Evolutionary conservation across 768 basidiomycete species (phyloP), one percentile per base, ranked within the genome.

Genomic region (Boletus coccyginus): DNA sequence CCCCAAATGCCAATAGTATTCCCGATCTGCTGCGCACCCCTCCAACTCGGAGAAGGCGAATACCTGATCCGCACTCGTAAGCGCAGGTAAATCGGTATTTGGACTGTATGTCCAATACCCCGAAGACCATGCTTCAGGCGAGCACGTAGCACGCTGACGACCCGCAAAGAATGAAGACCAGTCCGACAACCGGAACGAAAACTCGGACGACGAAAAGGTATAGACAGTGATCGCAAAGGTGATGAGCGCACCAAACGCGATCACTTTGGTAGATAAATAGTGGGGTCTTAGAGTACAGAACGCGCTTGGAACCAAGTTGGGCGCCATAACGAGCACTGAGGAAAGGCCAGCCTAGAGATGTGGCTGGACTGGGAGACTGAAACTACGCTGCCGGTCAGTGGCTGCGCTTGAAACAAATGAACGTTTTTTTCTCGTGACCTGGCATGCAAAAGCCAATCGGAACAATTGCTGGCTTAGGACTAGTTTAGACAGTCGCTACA

Each of bases 1-100:
- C 9, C 76, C 84, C 27, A 88, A 73, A 66, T 88, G 86, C 86
- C 85, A 87, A 55, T 71, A 72, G 59, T 77, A 80, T 67, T 87
- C 86, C 51, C 85, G 75, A 53, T 80, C 78, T 60, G 81, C 81
- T 19, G 86, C 85, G 59, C 86, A 87, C 32, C 84, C 84, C 52
- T 78, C 71, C 36, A 85, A 78, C 7, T 84, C 84, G n/a, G 80
- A 75, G 60, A 86, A 80, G 5, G 57, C 65, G 44, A 83, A 68
- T 8, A 76, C 78, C 56, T 87, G 80, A 32, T 77, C 73, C 12
- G 65, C 62, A 19, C 62, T 50, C 3, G 72, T 71, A 70, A 83
- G 76, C 42, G 57, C 60, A 42, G 69, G 55, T 39, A 70, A 51
- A 35, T 71, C 71, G 9, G 74, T 71, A 9, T 73, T 71, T 9